Conservation (phyloP, 441 rosid species). For the Populus hybrid region DNA sequence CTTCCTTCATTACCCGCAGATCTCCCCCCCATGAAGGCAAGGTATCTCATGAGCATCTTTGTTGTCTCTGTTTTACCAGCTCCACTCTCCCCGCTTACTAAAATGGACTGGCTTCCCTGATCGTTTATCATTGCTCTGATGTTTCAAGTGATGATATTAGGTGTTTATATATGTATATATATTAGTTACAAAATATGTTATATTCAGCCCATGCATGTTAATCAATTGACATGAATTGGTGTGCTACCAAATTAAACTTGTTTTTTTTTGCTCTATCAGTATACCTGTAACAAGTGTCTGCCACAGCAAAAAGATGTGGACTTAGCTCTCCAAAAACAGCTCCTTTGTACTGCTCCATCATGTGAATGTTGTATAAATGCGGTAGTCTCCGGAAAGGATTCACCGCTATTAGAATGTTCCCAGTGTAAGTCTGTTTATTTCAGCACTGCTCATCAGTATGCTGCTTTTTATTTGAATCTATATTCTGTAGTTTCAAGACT, state of each 20-base stretch:
- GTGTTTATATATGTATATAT: neutral
- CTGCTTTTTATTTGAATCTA: neutral
- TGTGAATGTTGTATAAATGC: conserved; percentile 58
- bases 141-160: conserved; percentile 7
- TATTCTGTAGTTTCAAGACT: neutral
- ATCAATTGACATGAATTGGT: too few species aligned
- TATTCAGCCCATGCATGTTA: too few species aligned
- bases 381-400: conserved; percentile 68
- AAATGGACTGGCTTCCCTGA: conserved; percentile 57
- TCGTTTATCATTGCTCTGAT: conserved; percentile 65
- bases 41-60: conserved; percentile 82
- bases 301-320: conserved; percentile 60
- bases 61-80: conserved; percentile 85
- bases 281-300: conserved; percentile 63
- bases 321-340: conserved; percentile 67
- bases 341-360: conserved; percentile 72
- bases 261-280: neutral
- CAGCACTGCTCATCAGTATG: conserved; percentile 25
- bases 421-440: conserved; percentile 58
- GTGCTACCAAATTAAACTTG: too few species aligned
- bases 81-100: conserved; percentile 84
- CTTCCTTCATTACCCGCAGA: conserved; percentile 52
- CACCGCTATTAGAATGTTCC: conserved; percentile 68
- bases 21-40: conserved; percentile 74
- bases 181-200: too few species aligned